phyloP scores from a whole-genome alignment of 768 basidiomycete species.

The Boletus tomentosulus region DNA sequence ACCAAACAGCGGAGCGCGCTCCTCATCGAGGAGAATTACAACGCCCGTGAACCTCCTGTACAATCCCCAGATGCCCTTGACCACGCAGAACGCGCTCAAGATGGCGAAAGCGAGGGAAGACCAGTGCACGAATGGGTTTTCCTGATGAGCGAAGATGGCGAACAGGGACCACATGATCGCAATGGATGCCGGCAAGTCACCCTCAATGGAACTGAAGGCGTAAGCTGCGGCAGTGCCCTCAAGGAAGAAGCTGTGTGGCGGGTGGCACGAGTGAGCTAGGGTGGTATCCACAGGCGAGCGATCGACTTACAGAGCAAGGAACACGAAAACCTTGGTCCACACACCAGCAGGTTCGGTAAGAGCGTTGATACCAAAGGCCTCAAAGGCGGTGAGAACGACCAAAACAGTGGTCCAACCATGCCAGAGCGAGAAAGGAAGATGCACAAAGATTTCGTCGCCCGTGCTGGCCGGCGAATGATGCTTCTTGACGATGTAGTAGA shows the following conservation, averaged over 20 bases:
- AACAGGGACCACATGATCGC: conserved; percentile 93
- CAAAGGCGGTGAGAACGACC: conserved; percentile 76
- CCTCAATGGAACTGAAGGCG: conserved; percentile 85
- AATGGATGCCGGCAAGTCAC: conserved; percentile 88
- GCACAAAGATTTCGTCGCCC: conserved; percentile 84
- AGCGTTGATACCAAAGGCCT: conserved; percentile 85
- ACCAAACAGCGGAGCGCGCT: conserved; percentile 78
- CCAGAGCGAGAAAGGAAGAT: conserved; percentile 94
- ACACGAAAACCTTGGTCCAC: conserved; percentile 94
- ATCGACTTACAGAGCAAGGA: conserved; percentile 72
- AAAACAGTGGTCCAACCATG: conserved; percentile 91
- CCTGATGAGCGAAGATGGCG: conserved; percentile 84
- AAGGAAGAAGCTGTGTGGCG: conserved; percentile 69
- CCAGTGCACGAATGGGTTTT: conserved; percentile 80
- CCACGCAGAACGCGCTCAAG: conserved; percentile 77
- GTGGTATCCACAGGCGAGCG: neutral
- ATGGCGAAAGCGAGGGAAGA: conserved; percentile 80
- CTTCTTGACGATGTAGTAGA: conserved; percentile 94
- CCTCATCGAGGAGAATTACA: conserved; percentile 72
- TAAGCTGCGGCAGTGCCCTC: conserved; percentile 92
- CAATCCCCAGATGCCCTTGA: conserved; percentile 67
- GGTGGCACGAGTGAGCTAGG: conserved; percentile 4
- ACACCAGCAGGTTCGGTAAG: conserved; percentile 61
- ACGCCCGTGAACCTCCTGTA: conserved; percentile 41
- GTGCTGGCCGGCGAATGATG: conserved; percentile 59